Base-by-base conservation (phyloP, 2,329 filamentous ascomycete species). In the Pseudomassariella vexata region DNA sequence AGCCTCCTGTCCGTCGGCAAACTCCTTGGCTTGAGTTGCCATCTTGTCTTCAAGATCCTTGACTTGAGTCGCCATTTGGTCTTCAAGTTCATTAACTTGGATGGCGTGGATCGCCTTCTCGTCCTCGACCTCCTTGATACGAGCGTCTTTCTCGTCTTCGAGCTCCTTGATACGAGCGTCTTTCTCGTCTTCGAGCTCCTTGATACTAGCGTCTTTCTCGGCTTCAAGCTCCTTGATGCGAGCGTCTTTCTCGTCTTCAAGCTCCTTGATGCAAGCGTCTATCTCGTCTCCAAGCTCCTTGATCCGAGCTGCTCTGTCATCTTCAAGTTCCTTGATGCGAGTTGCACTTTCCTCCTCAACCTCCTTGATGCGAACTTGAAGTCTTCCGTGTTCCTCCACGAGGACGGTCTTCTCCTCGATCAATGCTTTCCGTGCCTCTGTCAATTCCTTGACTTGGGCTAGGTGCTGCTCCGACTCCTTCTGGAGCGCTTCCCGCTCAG, bases 211-310 rank as follows among this genome's bases (percentile, higher is more conserved):
- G 30, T 29, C 12, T 40, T 52, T 43, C 3, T 50, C 32, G 7
- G 42, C 41, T 15, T 38, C 32, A n/a, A 53, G 48, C 25, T 52
- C 43, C 24, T 42, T 35, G 29, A 48, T 47, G 11, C 57, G n/a
- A 46, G 37, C 5, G 30, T 29, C 12, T 40, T 52, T 43, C 3
- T 50, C 32, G 7, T 44, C 41, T 15, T 38, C 32, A n/a, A 53
- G 48, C 25, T 52, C 43, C 24, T 42, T 35, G 29, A 48, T 47
- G 11, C 57, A 41, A 20, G 38, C 38, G 17, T 44, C 34, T 15
- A 57, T 41, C 33, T 47, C 43, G n/a, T 40, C 36, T 39, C 55
- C 52, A 20, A 59, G 42, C 16, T 37, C 40, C 12, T 45, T 42
- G 22, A 59, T 44, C 30, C 45, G 50, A 7, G 41, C 34, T 27